A percentile compares a stretch with the other conserved stretches of the same genome.
These are phyloP conservation scores for Graphiopsis chlorocephala DNA, from an alignment of 2,329 filamentous ascomycete genomes.

Conservation along the genomic window DNA sequence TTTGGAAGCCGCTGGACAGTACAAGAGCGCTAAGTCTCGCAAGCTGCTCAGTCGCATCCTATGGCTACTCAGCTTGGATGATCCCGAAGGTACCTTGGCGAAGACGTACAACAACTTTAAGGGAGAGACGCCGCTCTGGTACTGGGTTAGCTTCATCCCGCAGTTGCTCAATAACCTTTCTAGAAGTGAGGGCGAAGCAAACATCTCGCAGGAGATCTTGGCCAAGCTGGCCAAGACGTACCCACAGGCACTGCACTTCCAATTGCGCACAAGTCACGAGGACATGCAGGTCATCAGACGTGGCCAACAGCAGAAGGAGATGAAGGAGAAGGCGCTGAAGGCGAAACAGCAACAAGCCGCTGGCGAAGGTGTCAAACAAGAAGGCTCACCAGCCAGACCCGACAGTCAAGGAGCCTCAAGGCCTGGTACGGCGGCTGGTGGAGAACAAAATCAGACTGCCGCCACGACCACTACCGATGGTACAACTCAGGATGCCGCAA, in stretches of 20 bases:
- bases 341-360: constrained; percentile 60
- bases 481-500: constrained; percentile 29
- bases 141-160: constrained; percentile 99
- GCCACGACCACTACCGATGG: constrained; percentile 27
- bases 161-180: constrained; percentile 89
- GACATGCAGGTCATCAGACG: constrained; percentile 93
- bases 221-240: constrained; percentile 94
- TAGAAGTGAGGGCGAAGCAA: constrained; percentile 73
- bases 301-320: constrained; percentile 59
- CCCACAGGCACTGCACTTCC: constrained; percentile 91
- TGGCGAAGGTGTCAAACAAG: constrained; percentile 39
- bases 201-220: constrained; percentile 79
- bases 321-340: constrained; percentile 51
- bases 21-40: constrained; percentile 94
- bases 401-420: constrained; percentile 30
- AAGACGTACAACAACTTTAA: constrained; percentile 93
- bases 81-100: constrained; percentile 77
- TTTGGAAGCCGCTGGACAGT: constrained; percentile 89
- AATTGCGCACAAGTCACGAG: constrained; percentile 87
- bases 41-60: constrained; percentile 91
- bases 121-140: constrained; percentile 96
- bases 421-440: constrained; percentile 44
- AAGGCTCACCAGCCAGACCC: constrained; percentile 32
- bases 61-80: constrained; percentile 92
- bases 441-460: constrained; percentile 25